Evolutionary conservation across 208 protist species (phyloP).

Genomic region (Wallacemonas sp.): DNA sequence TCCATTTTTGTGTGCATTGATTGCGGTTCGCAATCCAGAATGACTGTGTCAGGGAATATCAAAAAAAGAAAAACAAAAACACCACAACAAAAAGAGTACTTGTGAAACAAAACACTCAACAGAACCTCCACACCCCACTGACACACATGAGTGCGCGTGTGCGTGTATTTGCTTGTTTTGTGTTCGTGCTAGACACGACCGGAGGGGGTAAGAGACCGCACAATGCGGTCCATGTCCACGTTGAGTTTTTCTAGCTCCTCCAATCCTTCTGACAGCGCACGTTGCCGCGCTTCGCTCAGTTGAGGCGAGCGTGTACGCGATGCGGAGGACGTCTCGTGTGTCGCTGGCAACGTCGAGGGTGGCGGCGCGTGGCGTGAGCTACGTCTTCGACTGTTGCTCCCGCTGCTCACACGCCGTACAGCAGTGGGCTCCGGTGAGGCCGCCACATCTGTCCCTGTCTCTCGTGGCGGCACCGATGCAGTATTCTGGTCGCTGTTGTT

Average conservation of each 20-base stretch:
- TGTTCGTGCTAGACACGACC: too few relatives aligned
- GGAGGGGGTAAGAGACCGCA: constrained; percentile 22
- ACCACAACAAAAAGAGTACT: too few relatives aligned
- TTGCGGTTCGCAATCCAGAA: too few relatives aligned
- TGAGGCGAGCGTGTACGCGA: background rate
- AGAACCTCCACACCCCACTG: background rate
- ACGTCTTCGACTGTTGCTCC: background rate
- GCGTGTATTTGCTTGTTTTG: constrained; percentile 2
- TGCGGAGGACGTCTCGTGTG: too few relatives aligned
- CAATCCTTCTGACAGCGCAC: constrained; percentile 8
- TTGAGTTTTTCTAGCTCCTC: constrained; percentile 30
- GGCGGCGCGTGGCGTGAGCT: too few relatives aligned
- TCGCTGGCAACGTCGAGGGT: background rate
- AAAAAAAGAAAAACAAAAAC: too few relatives aligned
- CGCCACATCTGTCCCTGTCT: background rate
- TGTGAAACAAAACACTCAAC: too few relatives aligned
- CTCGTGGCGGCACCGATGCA: too few relatives aligned
- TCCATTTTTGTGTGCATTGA: too few relatives aligned
- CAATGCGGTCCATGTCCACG: constrained; percentile 15
- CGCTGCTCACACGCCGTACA: background rate
- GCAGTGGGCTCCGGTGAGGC: background rate
- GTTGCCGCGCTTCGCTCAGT: constrained; percentile 6
- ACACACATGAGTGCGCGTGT: background rate
- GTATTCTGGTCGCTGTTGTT: too few relatives aligned
- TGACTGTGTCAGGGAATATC: too few relatives aligned